Conservation (phyloP, 2,329 filamentous ascomycete genomes). For the Byssochlamys sp. region DNA sequence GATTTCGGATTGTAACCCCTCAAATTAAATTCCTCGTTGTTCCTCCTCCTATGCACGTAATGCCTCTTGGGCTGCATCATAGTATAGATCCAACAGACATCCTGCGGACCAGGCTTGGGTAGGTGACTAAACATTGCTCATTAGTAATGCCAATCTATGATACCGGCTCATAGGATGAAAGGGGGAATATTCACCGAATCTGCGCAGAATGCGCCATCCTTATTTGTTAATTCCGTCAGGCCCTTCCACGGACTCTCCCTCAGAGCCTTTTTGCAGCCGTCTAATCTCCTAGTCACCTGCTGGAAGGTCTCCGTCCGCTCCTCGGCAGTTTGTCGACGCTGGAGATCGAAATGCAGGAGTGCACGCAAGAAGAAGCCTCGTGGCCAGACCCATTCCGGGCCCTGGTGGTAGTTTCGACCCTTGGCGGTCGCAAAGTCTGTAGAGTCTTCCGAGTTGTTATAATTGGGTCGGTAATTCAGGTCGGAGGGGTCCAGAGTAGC, state of each 20-base stretch:
- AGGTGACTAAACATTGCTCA: constrained; percentile 53
- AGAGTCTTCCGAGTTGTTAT: constrained; percentile 89
- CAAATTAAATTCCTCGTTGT: neutral
- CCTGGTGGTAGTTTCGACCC: constrained; percentile 94
- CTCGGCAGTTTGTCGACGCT: constrained; percentile 55
- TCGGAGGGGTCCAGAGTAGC: constrained; percentile 87
- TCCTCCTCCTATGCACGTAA: neutral
- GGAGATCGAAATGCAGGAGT: constrained; percentile 78
- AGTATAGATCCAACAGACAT: constrained; percentile 89
- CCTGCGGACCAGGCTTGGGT: constrained; percentile 95
- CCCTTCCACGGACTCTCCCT: constrained; percentile 76
- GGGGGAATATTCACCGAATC: constrained; percentile 62
- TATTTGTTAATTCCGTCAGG: constrained; percentile 84
- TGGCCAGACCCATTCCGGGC: constrained; percentile 96
- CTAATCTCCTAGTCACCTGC: constrained; percentile 75
- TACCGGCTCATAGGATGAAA: neutral
- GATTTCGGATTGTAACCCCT: neutral
- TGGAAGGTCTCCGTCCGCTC: constrained; percentile 82
- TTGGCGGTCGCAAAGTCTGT: constrained; percentile 85
- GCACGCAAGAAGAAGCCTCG: constrained; percentile 91
- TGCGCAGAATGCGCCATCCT: constrained; percentile 68
- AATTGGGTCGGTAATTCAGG: constrained; percentile 86
- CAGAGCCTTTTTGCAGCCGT: constrained; percentile 78
- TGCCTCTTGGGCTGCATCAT: constrained; percentile 59
- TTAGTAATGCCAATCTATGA: neutral